These are phyloP conservation scores for Leavenworthia alabamica DNA, from an alignment of 345 rosid species.

Conservation along the genomic window DNA sequence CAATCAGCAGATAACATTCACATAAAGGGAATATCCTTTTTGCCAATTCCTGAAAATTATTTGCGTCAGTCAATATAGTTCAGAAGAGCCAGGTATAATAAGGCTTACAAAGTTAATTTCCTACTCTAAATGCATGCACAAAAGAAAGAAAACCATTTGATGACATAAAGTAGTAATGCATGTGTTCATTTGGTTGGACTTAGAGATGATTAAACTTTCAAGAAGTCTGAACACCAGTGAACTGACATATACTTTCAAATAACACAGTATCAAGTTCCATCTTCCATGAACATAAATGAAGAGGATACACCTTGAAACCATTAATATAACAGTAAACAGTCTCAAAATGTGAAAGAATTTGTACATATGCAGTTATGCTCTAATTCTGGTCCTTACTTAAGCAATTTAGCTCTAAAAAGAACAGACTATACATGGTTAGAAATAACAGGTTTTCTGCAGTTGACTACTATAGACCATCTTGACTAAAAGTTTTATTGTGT, in stretches of 20 bases:
- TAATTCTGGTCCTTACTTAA: not conserved
- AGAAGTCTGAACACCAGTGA: not conserved
- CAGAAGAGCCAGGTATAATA: not conserved
- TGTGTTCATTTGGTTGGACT: not conserved
- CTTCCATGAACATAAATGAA: not conserved
- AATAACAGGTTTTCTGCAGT: not conserved
- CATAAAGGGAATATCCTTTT: slow-evolving; percentile 79
- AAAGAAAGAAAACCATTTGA: not conserved
- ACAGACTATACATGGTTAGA: not conserved
- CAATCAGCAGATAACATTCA: slow-evolving; percentile 71
- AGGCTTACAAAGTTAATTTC: not conserved
- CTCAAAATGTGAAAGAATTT: not conserved
- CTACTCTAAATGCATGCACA: not conserved
- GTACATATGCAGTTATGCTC: not conserved
- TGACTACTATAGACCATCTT: not conserved
- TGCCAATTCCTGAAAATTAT: slow-evolving; percentile 66
- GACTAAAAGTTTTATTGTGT: not conserved
- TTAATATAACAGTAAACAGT: not conserved
- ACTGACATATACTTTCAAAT: not conserved
- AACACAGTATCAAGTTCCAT: not conserved
- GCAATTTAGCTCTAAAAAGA: not conserved
- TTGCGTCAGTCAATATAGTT: slow-evolving; percentile 15
- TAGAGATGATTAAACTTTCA: not conserved
- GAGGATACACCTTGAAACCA: not conserved
- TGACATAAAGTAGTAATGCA: not conserved